Evolutionary conservation across 2,329 filamentous ascomycete species (phyloP).

Genomic region (Exserohilum rostratum): DNA sequence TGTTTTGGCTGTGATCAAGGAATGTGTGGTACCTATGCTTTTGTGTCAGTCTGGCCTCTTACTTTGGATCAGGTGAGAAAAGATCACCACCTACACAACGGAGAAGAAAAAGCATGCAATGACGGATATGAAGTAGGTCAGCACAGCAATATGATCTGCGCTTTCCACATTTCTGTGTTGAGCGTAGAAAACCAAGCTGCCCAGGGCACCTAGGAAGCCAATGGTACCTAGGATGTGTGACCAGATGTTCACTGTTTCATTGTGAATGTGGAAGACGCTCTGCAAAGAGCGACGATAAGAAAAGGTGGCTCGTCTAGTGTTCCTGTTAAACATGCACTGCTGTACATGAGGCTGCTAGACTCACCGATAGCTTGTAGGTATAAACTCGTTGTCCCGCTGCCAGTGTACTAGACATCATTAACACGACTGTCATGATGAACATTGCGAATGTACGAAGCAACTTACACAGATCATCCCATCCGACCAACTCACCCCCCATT

Average conservation of each 20-base stretch:
- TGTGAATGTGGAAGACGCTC: conserved; percentile 4
- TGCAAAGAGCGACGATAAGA: conserved; percentile 3
- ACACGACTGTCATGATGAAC: background rate
- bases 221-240: conserved; percentile 6
- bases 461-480: conserved; percentile 12
- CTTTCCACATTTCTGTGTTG: background rate
- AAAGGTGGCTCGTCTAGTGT: background rate
- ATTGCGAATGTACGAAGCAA: background rate
- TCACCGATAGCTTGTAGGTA: conserved; percentile 7
- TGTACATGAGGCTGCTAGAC: background rate
- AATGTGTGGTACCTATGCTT: conserved; percentile 73
- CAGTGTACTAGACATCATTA: conserved; percentile 6
- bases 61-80: background rate
- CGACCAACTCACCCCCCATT: background rate
- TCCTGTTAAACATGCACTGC: background rate
- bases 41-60: background rate
- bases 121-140: conserved; percentile 9
- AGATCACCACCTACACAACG: conserved; percentile 40
- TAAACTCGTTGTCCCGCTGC: conserved; percentile 16
- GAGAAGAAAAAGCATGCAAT: conserved; percentile 15
- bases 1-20: conserved; percentile 76
- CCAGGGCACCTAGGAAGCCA: background rate
- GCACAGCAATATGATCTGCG: conserved; percentile 5
- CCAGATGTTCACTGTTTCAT: conserved; percentile 15
- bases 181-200: background rate